Evolutionary conservation across 441 rosid genomes (phyloP), one percentile per base, ranked within the genome.

Genomic region (Geranium incanum): DNA sequence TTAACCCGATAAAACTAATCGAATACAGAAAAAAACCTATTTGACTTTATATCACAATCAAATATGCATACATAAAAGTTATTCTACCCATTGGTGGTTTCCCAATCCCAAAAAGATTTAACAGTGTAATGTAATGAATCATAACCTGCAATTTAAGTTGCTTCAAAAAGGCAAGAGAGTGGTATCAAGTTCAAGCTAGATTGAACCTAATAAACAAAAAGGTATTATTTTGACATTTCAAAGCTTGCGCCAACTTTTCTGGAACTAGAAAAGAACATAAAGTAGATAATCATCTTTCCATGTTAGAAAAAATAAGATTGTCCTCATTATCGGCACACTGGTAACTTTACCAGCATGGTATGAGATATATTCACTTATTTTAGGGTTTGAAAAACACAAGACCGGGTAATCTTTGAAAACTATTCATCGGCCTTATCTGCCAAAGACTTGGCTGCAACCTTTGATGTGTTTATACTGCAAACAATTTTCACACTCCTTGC

Each of bases 341-440:
- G 0, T 2, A 8, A 45, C 33, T 28, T 45, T 13, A 3, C 12
- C 13, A 8, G 52, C 13, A 45, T 45, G 52, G 52, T 45, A 45
- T 45, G n/a, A 45, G 52, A 55, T 15, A 55, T 5, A 55, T n/a
- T 55, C 62, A 55, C 62, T n/a, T n/a, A n/a, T 55, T 55, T 55
- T 15, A 55, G 6, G 7, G 21, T n/a, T n/a, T 55, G 16, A 55
- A 13, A 55, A 15, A 55, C 62, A 55, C 4, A 6, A 50, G 16
- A 12, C 59, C 18, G 3, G 62, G 3, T 2, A 4, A n/a, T 13
- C n/a, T 16, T 55, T 55, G n/a, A 55, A 13, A 55, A 15, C 7
- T 55, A 55, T 55, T n/a, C n/a, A 55, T 55, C 62, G 7, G 18
- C 16, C 11, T 45, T 45, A 45, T 45, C 52, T 9, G 52, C 52